Conservation (phyloP, 768 basidiomycete genomes). For the Kwoniella dejecticola region DNA sequence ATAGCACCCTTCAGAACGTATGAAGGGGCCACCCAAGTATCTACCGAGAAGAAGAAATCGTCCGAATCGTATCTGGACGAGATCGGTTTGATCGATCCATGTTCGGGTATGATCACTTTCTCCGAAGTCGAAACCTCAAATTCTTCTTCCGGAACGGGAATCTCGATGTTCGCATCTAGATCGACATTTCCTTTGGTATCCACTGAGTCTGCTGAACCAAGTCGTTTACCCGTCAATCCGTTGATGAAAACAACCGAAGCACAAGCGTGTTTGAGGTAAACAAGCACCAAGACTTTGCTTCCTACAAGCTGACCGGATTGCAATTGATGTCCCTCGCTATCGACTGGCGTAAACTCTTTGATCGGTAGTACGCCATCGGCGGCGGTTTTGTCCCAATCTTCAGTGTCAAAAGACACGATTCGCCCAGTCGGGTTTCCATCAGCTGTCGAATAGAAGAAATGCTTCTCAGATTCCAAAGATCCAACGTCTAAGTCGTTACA, state of each 20-base stretch:
- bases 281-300: slow-evolving; percentile 14
- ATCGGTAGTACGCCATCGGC: slow-evolving; percentile 1
- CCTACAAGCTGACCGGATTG: slow-evolving; percentile 11
- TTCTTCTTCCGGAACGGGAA: slow-evolving; percentile 20
- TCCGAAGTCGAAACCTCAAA: neutral
- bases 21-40: slow-evolving; percentile 24
- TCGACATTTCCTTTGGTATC: slow-evolving; percentile 16
- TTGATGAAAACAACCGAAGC: slow-evolving; percentile 21
- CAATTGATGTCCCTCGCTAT: slow-evolving; percentile 14
- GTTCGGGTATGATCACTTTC: slow-evolving; percentile 18
- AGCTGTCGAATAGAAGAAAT: slow-evolving; percentile 20
- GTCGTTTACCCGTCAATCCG: slow-evolving; percentile 8
- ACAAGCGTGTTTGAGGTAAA: slow-evolving; percentile 25
- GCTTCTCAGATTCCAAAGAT: slow-evolving; percentile 10
- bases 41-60: slow-evolving; percentile 19
- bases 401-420: slow-evolving; percentile 8
- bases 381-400: slow-evolving; percentile 5
- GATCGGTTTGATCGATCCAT: slow-evolving; percentile 17
- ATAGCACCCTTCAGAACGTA: slow-evolving; percentile 16
- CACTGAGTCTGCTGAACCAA: slow-evolving; percentile 11
- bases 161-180: neutral
- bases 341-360: slow-evolving; percentile 12
- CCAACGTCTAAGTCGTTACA: slow-evolving; percentile 13
- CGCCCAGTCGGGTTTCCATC: slow-evolving; percentile 19
- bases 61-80: slow-evolving; percentile 10